Base-by-base conservation (phyloP, 768 basidiomycete genomes). In the Trametes meyenii region DNA sequence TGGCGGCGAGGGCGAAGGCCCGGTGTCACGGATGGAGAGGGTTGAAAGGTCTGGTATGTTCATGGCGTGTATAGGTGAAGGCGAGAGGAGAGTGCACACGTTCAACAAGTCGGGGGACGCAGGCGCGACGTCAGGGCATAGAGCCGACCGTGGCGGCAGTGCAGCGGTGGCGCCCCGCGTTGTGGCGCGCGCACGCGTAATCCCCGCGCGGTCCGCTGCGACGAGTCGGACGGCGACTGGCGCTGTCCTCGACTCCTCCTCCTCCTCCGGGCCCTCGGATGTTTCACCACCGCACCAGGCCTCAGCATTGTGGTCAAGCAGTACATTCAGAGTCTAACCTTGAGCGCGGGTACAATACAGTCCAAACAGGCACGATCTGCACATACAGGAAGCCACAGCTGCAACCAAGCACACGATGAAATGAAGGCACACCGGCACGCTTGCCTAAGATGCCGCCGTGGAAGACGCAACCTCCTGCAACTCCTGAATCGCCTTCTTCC, bases 401-500 rank as follows among this genome's bases (percentile, higher is more conserved):
- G 38, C 19, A 52, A 17, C 51, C 38, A 36, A 14, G 50, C 17
- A 38, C 53, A 36, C 48, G 16, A 21, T 39, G 42, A 38, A 43
- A 19, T 50, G 26, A 54, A 29, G 35, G 45, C 40, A 43, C 49
- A 38, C 39, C 29, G 40, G 48, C 11, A n/a, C 29, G 29, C 29
- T 3, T 16, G 29, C 45, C 29, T 19, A 51, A 51, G 59, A 60
- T 26, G 54, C 44, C 45, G 62, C 59, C 10, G 64, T 46, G 33
- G 65, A 59, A 36, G 74, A 70, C 16, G 87, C 88, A 7, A 79
- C 81, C 36, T 88, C 88, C 66, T 88, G 87, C 70, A 94, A 74
- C 70, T 94, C 91, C 63, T 83, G 83, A 21, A 93, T 76, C 13
- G 90, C 90, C 60, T 83, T 81, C 72, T 87, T 84, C 60, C 92